Evolutionary conservation across 805 yeast species (phyloP), one percentile per base, ranked within the genome.

Genomic region (Pichia californica): DNA sequence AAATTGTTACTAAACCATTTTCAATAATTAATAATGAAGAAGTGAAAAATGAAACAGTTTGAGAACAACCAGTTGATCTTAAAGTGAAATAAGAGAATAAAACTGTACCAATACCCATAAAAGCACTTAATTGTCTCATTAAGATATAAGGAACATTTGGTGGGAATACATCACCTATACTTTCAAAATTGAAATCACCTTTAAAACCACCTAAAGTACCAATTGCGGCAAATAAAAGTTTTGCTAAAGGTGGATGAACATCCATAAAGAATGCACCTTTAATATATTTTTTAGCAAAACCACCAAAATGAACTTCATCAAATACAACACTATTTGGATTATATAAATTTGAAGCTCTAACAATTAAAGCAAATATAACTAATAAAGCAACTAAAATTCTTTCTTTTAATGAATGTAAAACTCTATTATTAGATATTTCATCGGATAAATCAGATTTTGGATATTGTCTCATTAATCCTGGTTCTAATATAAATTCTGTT

Each of bases 251-350:
- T 28, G 95, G 95, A 61, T 85, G 95, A 44, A 85, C 93, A 64
- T 85, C 95, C 83, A 85, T 80, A 66, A 85, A 85, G 59, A 73
- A 85, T 15, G 66, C 66, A 33, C 88, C 86, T 47, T 70, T 64
- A 45, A 84, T 80, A 68, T 89, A 93, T 66, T 91, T 86, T 48
- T 83, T 74, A 16, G 99, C 95, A 66, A 91, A 93, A n/a, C 94
- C 94, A 44, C 99, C 99, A 56, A 93, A 93, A 64, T 93, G 99
- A 41, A 91, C 98, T 66, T 91, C 99, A 66, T 93, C 99, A 55
- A 93, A 93, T 23, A 93, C 98, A 36, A 93, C 98, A 25, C 89
- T 78, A 54, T 79, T 65, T 31, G 99, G 99, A 49, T 66, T 58
- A 23, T 74, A 67, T 46, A 93, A 68, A 42, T 73, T 67, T 51